Conservation (phyloP, 495 filamentous ascomycete species). For the Gamarada debralockiae region DNA sequence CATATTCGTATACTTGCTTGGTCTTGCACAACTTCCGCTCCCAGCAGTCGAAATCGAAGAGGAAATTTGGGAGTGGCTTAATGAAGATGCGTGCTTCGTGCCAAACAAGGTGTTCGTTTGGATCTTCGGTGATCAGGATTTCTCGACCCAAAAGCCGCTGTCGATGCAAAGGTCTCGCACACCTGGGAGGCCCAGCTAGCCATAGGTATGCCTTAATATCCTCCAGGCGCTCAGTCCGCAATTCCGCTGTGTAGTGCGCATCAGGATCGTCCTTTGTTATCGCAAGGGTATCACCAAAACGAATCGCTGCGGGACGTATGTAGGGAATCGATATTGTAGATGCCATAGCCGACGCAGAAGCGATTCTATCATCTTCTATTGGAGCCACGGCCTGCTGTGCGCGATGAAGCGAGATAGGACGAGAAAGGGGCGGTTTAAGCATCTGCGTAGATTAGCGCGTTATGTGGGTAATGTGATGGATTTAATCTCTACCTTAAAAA, state of each 20-base stretch:
- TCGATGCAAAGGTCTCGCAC: constrained; percentile 36
- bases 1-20: constrained; percentile 21
- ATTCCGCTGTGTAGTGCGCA: constrained; percentile 8
- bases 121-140: constrained; percentile 44
- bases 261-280: constrained; percentile 7
- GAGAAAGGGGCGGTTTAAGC: constrained; percentile 11
- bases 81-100: constrained; percentile 43
- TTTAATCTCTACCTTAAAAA: not conserved
- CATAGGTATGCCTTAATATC: constrained; percentile 6
- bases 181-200: constrained; percentile 10
- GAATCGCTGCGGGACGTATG: constrained; percentile 6
- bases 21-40: constrained; percentile 5
- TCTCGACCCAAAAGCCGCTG: constrained; percentile 39
- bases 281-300: constrained; percentile 7
- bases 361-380: not conserved
- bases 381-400: not conserved
- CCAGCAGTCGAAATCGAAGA: constrained; percentile 10
- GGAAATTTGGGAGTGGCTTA: constrained; percentile 48
- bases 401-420: not conserved
- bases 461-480: not conserved
- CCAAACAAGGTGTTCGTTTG: constrained; percentile 55
- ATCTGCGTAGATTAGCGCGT: too few relatives aligned
- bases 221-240: constrained; percentile 5
- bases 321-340: constrained; percentile 1
- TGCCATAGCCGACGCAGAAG: too few relatives aligned